Evolutionary conservation across 2,329 filamentous ascomycete genomes (phyloP), one percentile per base, ranked within the genome.

Genomic region (Aureobasidium zeae): DNA sequence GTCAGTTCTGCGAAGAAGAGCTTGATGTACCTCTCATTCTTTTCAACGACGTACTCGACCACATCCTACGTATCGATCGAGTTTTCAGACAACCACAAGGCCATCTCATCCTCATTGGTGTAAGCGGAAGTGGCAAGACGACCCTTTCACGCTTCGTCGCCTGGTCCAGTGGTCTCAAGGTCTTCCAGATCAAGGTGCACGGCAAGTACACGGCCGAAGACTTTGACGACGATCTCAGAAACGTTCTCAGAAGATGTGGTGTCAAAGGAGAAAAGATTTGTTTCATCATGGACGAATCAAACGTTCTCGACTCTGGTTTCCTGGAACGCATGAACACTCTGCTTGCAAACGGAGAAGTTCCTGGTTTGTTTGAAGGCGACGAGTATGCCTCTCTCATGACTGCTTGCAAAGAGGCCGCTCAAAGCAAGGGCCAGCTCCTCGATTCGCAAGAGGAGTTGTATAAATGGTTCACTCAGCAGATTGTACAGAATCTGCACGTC

Each of bases 281-380:
- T 68, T 99, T 99, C 71, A 95, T 99, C 69, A 96, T 99, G 88
- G 91, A 99, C 61, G 91, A 99, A 68, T 83, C 89, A 8, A 99
- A 99, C 57, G 91, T 99, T 25, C 75, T 99, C 20, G 91, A 99
- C 63, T 98, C 91, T 31, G 91, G 91, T 43, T 99, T 99, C 79
- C 66, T 99, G 44, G 91, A 99, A 64, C 82, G 93, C 56, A 99
- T 98, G 91, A 99, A 99, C 62, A 99, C 91, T 0, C 69, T 99
- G 38, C 79, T 99, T 49, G 93, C 91, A 56, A 99, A 99, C 61
- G 91, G 93, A n/a, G 93, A 99, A 66, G 91, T 99, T 9, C 91
- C 91, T 13, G 91, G 91, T 68, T 77, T 98, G 3, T 99, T 99
- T 53, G 93, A 99, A 65, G 91, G 91, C n/a, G 91, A 99, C 55